Conservation (phyloP, 352 stramenopile genomes). For the Globisporangium radiosum region DNA sequence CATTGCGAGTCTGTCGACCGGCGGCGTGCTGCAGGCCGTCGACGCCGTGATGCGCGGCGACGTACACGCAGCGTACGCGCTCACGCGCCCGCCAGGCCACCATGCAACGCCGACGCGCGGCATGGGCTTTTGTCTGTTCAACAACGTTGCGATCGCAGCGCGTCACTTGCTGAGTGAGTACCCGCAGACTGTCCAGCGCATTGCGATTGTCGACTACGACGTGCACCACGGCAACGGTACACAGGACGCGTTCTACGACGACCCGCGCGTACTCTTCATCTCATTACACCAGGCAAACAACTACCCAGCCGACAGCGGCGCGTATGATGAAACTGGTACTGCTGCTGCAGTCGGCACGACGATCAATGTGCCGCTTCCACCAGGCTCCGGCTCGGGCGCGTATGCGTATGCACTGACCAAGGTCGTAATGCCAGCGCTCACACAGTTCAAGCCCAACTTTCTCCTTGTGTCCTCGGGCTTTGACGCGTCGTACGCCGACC, state of each 20-base stretch:
- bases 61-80: constrained; percentile 45
- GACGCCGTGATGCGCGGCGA: constrained; percentile 46
- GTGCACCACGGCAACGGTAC: constrained; percentile 96
- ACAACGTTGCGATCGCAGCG: constrained; percentile 61
- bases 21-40: constrained; percentile 47
- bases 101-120: constrained; percentile 43
- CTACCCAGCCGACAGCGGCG: constrained; percentile 61
- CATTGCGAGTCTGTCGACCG: constrained; percentile 63
- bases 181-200: constrained; percentile 59
- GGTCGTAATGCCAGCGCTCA: constrained; percentile 63
- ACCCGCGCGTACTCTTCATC: constrained; percentile 65
- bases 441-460: constrained; percentile 71
- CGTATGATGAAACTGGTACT: constrained; percentile 28
- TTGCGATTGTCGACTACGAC: constrained; percentile 95
- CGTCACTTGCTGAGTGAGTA: constrained; percentile 50
- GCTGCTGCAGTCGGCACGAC: constrained; percentile 42
- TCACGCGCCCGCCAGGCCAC: constrained; percentile 69
- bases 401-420: constrained; percentile 65
- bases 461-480: constrained; percentile 74
- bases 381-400: constrained; percentile 60
- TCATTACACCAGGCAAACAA: constrained; percentile 81
- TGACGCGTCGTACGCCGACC: constrained; percentile 77
- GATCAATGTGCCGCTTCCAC: constrained; percentile 85
- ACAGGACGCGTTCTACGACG: constrained; percentile 86
- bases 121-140: constrained; percentile 75